These are phyloP conservation scores for Phaseolus lunatus DNA, from an alignment of 306 rosid species.

Conservation along the genomic window DNA sequence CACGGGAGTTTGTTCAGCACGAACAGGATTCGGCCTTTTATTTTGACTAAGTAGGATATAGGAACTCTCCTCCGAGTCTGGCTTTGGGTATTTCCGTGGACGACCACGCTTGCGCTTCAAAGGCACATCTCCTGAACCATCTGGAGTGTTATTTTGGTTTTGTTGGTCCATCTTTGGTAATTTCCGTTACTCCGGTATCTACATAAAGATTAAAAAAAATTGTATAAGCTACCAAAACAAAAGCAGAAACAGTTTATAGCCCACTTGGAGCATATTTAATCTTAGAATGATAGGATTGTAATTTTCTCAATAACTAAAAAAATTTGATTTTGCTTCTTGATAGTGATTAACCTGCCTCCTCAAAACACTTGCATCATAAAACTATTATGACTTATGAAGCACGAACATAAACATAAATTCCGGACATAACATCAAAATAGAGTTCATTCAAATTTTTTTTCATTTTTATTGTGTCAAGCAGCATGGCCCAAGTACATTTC, in stretches of 20 bases:
- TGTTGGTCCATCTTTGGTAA: constrained; percentile 62
- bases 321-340: neutral
- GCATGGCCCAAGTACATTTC: neutral
- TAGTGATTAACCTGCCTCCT: constrained; percentile 15
- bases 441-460: neutral
- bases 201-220: constrained; percentile 27
- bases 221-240: neutral
- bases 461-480: neutral
- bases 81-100: constrained; percentile 83
- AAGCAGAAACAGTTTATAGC: neutral
- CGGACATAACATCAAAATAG: no score
- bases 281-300: constrained; percentile 8
- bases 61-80: constrained; percentile 54
- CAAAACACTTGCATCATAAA: constrained; percentile 11
- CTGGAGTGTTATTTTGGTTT: constrained; percentile 60
- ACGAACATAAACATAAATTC: no score
- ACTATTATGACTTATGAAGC: neutral
- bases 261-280: constrained; percentile 24
- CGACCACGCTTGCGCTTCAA: constrained; percentile 96
- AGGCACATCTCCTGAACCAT: constrained; percentile 69
- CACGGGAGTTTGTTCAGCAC: constrained; percentile 45
- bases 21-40: constrained; percentile 49
- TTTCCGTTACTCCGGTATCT: constrained; percentile 41
- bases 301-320: constrained; percentile 30
- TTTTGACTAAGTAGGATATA: constrained; percentile 47